Conservation (phyloP, 495 filamentous ascomycete genomes). For the Xylaria scruposa region DNA sequence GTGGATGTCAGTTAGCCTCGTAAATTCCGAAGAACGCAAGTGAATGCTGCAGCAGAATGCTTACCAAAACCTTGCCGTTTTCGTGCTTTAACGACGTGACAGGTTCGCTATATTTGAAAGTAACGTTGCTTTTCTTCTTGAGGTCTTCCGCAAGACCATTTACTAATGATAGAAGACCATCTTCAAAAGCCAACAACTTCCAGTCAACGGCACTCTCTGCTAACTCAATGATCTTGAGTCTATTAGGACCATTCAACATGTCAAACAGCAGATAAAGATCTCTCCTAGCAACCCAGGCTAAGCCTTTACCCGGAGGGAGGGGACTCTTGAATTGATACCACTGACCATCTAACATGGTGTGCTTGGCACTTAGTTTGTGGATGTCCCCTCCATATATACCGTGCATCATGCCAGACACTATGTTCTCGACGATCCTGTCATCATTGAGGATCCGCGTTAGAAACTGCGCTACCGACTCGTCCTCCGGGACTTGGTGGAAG, state of each 20-base stretch:
- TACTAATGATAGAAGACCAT: conserved; percentile 63
- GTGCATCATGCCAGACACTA: conserved; percentile 80
- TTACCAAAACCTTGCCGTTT: conserved; percentile 30
- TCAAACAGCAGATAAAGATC: conserved; percentile 27
- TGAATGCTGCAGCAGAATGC: background rate
- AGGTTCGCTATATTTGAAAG: conserved; percentile 53
- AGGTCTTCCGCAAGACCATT: conserved; percentile 56
- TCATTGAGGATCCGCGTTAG: conserved; percentile 62
- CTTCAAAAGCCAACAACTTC: conserved; percentile 53
- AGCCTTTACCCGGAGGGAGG: background rate
- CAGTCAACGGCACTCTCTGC: conserved; percentile 26
- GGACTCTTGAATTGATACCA: conserved; percentile 20
- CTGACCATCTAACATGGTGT: conserved; percentile 39
- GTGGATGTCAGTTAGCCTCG: conserved; percentile 3
- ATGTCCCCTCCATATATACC: conserved; percentile 96
- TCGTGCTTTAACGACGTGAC: conserved; percentile 46
- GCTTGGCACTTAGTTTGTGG: conserved; percentile 73
- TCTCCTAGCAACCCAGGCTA: conserved; percentile 18
- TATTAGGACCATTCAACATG: conserved; percentile 28
- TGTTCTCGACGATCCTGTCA: conserved; percentile 68
- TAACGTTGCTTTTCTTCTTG: conserved; percentile 54
- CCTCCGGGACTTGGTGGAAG: conserved; percentile 40
- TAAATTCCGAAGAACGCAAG: background rate
- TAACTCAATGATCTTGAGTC: conserved; percentile 27
- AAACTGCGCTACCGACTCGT: conserved; percentile 79